Base-by-base conservation (phyloP, 2,329 filamentous ascomycete species). In the Acephala macrosclerotiorum region DNA sequence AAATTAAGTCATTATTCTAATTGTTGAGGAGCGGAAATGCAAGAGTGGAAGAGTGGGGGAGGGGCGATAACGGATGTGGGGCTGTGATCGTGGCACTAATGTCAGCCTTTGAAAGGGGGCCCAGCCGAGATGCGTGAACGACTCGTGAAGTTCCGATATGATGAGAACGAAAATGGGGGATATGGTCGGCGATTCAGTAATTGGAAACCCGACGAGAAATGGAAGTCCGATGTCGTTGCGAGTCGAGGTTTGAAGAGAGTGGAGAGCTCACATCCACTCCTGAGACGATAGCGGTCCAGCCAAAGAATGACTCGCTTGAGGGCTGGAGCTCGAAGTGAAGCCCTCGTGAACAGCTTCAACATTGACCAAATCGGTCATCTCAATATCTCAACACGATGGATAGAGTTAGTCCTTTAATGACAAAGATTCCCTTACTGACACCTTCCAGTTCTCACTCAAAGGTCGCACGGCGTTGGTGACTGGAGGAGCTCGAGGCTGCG, bases 381-480 rank as follows among this genome's bases (percentile, higher is more conserved):
- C n/a, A 35, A 25, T 3, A 3, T 29, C 14, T 16, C 35, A 53
- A 40, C 25, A 58, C 35, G 8, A 60, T 61, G 58, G 58, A 61
- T 29, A 60, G 63, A 61, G 63, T 65, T 58, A 57, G 58, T 51
- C 42, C 5, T 18, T 26, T 45, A 29, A 33, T 55, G 61, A 11
- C 8, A 11, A 49, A 22, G 22, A 60, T 51, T n/a, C 25, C 8
- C 20, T 22, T 20, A 35, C 25, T 25, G 22, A 47, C 25, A 16
- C 29, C 25, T 25, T 57, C 35, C 36, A 49, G 77, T 83, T 83
- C 70, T 82, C 80, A 2, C 75, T 84, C n/a, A 75, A 79, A 71
- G 80, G 80, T 22, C 78, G 80, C 47, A 82, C 79, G 4, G 80
- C 81, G 9, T 73, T 83, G 16, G 77, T 83, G 5, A 83, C 82